phyloP scores from a whole-genome alignment of 2,329 filamentous ascomycete species.

The Whalleya microplaca region DNA sequence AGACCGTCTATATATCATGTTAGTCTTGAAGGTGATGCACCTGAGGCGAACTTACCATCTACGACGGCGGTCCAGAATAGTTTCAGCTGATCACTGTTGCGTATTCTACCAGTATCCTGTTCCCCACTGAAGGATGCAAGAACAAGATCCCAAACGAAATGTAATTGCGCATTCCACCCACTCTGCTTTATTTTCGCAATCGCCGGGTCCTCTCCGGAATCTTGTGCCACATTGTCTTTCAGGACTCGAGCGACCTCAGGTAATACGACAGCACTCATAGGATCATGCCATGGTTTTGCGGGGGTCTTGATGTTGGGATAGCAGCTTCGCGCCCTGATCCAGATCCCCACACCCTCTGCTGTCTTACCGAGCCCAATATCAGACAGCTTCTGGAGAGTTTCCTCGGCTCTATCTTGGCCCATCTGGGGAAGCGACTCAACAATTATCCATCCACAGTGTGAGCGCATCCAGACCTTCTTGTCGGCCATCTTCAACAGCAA shows the following conservation, averaged over 20 bases:
- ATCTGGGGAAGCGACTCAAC: slow-evolving; percentile 71
- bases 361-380: slow-evolving; percentile 74
- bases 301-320: slow-evolving; percentile 70
- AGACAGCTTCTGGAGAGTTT: slow-evolving; percentile 64
- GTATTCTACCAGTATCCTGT: slow-evolving; percentile 34
- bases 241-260: slow-evolving; percentile 74
- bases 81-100: slow-evolving; percentile 58
- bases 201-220: slow-evolving; percentile 49
- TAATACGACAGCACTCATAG: slow-evolving; percentile 70
- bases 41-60: slow-evolving; percentile 66
- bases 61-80: slow-evolving; percentile 87
- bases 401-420: slow-evolving; percentile 59
- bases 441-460: slow-evolving; percentile 84
- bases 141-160: slow-evolving; percentile 86
- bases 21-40: slow-evolving; percentile 3
- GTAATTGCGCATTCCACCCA: slow-evolving; percentile 78
- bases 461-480: slow-evolving; percentile 86
- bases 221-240: slow-evolving; percentile 70
- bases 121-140: slow-evolving; percentile 56
- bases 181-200: slow-evolving; percentile 63
- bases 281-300: slow-evolving; percentile 76
- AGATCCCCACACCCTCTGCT: slow-evolving; percentile 87
- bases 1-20: slow-evolving; percentile 65
- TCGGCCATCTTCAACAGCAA: slow-evolving; percentile 73
- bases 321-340: slow-evolving; percentile 70